These are phyloP conservation scores for Lasiodiplodia hormozganensis DNA, from an alignment of 2,329 filamentous ascomycete genomes.

Conservation along the genomic window DNA sequence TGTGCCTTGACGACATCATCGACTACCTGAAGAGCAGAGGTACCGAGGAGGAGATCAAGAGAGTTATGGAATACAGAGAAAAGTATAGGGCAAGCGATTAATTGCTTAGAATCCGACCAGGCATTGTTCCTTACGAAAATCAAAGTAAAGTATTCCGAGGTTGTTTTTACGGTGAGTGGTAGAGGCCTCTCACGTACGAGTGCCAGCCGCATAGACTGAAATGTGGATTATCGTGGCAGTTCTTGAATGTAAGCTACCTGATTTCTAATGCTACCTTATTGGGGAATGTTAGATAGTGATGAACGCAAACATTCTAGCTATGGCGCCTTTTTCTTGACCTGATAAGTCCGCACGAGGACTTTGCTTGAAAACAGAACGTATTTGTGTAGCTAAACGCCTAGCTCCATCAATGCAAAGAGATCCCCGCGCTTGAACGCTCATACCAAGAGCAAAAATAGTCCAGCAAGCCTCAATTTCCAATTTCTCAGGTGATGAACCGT, in stretches of 20 bases:
- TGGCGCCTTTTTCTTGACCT: slow-evolving; percentile 15
- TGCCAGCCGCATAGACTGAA: too few species aligned
- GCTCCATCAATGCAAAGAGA: background rate
- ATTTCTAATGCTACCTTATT: too few species aligned
- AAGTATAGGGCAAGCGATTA: slow-evolving; percentile 51
- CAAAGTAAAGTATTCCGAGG: background rate
- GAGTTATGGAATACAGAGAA: slow-evolving; percentile 47
- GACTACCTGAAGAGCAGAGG: slow-evolving; percentile 53
- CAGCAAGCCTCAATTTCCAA: background rate
- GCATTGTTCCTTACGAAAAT: background rate
- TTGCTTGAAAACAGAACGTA: background rate
- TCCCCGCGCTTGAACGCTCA: background rate
- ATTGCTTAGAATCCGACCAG: background rate
- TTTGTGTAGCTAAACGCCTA: background rate
- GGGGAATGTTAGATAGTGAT: too few species aligned
- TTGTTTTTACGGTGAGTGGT: background rate
- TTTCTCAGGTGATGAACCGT: background rate
- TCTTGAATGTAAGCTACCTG: too few species aligned
- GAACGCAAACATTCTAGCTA: too few species aligned
- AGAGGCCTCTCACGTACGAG: too few species aligned
- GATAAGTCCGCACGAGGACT: background rate
- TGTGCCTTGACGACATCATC: slow-evolving; percentile 81
- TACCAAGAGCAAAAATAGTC: background rate
- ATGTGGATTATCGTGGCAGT: too few species aligned
- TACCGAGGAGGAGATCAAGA: slow-evolving; percentile 53